Conservation (phyloP, 1,284 basidiomycete genomes). For the Xanthoconium separans region DNA sequence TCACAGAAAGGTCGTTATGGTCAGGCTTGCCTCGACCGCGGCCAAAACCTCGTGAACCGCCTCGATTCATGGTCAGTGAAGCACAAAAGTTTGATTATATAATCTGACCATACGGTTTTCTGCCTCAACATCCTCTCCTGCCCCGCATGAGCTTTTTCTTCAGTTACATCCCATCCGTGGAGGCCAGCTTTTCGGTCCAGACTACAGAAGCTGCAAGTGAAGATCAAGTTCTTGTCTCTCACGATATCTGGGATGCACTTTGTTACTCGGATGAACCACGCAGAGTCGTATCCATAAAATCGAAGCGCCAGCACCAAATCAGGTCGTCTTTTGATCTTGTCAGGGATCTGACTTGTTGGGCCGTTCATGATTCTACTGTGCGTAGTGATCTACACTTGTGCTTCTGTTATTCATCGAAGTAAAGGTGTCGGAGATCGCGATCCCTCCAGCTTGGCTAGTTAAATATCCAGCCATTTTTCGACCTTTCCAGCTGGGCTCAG, state of each 20-base stretch:
- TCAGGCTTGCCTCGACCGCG: conserved; percentile 41
- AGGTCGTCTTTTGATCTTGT: conserved; percentile 3
- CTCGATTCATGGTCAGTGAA: conserved; percentile 45
- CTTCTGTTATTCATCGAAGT: conserved; percentile 9
- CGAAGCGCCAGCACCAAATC: conserved; percentile 21
- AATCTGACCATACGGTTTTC: conserved; percentile 4
- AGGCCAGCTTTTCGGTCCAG: conserved; percentile 26
- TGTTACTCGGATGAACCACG: conserved; percentile 17
- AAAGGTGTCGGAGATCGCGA: conserved; percentile 26
- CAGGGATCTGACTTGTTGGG: conserved; percentile 30
- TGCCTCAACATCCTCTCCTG: neutral
- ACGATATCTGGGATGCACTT: conserved; percentile 34
- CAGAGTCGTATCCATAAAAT: conserved; percentile 20
- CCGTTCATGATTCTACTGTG: conserved; percentile 23
- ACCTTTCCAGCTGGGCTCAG: conserved; percentile 12
- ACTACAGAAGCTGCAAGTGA: neutral
- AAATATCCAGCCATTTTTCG: conserved; percentile 30
- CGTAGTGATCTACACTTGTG: conserved; percentile 7
- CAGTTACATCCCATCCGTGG: conserved; percentile 16
- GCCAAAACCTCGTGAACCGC: conserved; percentile 43
- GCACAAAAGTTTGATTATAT: conserved; percentile 11
- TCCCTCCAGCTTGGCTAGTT: conserved; percentile 30
- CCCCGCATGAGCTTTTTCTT: conserved; percentile 35
- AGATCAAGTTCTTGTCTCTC: conserved; percentile 31
- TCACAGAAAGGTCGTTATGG: neutral